phyloP scores from a whole-genome alignment of 2,329 filamentous ascomycete species.

The Lasiodiplodia theobromae region DNA sequence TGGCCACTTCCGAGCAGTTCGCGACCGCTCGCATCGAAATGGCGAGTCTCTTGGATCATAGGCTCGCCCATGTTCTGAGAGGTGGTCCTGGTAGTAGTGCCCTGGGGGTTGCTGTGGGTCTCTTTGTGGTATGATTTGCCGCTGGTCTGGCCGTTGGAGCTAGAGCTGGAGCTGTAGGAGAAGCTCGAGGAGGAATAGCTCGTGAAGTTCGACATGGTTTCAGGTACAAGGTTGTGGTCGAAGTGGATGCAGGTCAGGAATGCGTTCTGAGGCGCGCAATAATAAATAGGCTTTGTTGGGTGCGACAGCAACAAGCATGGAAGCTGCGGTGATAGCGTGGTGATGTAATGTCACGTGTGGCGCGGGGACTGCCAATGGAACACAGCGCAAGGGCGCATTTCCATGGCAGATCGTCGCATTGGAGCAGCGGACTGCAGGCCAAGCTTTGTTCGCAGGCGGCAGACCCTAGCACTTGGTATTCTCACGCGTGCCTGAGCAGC shows the following conservation, averaged over 20 bases:
- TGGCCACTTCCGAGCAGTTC: conserved; percentile 34
- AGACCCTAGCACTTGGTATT: not conserved
- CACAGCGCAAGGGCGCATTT: not conserved
- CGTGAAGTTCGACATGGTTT: conserved; percentile 15
- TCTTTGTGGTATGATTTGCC: conserved; percentile 36
- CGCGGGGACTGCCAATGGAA: not conserved
- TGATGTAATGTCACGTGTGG: conserved; percentile 13
- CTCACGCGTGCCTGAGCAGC: not conserved
- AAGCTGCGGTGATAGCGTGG: not conserved
- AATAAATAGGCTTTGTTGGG: not conserved
- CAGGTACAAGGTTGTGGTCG: not conserved
- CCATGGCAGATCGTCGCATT: not conserved
- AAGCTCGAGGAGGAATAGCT: conserved; percentile 8
- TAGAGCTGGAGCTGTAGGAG: conserved; percentile 34
- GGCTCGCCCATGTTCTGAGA: conserved; percentile 42
- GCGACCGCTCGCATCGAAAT: conserved; percentile 41
- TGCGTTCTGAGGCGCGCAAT: too few species aligned
- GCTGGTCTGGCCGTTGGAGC: conserved; percentile 34
- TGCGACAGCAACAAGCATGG: not conserved
- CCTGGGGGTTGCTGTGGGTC: conserved; percentile 36
- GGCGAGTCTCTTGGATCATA: conserved; percentile 36
- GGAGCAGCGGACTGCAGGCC: not conserved
- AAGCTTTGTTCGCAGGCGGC: not conserved
- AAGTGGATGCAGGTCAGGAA: not conserved
- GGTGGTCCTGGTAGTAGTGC: conserved; percentile 38